A percentile compares a stretch with the other conserved stretches of the same genome.
phyloP scores from a whole-genome alignment of 164 flowering plant species.

The Umbellularia californica region DNA sequence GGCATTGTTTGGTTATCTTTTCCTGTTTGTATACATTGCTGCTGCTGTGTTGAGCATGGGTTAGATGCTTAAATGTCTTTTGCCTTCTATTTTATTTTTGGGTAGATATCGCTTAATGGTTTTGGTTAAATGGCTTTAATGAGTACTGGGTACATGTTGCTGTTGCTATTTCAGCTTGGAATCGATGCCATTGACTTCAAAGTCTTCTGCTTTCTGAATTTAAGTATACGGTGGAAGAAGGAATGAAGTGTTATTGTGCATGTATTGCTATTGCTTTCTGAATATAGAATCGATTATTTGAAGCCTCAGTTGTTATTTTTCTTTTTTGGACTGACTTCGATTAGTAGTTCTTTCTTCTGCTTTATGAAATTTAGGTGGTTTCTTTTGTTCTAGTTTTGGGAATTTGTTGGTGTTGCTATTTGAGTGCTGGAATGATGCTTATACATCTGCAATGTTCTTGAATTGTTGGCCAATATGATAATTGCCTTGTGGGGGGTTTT shows the following conservation, averaged over 20 bases:
- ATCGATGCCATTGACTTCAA: neutral
- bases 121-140: neutral
- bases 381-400: neutral
- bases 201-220: neutral
- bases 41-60: neutral
- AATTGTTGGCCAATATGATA: no score
- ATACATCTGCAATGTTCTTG: neutral
- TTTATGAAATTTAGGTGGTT: neutral
- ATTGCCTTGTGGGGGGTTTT: no score
- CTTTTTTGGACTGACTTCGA: neutral
- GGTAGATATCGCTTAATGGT: neutral
- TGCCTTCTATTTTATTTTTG: neutral
- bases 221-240: neutral
- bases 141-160: neutral
- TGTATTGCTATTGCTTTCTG: neutral
- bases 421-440: neutral
- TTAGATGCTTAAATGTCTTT: neutral
- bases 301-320: neutral
- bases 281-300: neutral
- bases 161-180: neutral
- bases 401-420: neutral
- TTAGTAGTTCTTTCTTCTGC: neutral
- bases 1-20: neutral
- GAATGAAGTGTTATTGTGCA: neutral
- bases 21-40: neutral